Conservation (phyloP, 306 rosid species). For the Crotalaria pallida region DNA sequence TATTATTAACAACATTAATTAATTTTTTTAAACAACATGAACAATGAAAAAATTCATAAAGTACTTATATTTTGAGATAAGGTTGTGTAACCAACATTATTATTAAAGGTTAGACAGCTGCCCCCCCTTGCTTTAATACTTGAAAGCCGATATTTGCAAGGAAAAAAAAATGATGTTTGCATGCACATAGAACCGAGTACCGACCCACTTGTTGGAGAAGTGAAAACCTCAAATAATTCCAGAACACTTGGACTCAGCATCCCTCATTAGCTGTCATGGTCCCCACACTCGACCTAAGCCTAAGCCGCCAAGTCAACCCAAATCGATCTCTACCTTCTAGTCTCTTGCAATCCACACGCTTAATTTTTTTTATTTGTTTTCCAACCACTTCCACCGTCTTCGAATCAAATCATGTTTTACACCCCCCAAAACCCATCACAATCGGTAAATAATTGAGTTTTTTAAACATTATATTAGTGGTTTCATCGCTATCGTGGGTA, state of each 20-base stretch:
- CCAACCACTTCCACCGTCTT: slow-evolving; percentile 25
- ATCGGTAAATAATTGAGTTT: too few species aligned
- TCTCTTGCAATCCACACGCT: not conserved
- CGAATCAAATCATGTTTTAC: too few species aligned
- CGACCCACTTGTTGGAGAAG: not conserved
- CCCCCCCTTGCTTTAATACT: slow-evolving; percentile 6
- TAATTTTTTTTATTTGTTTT: not conserved
- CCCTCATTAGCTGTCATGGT: slow-evolving; percentile 32
- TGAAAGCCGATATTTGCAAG: not conserved
- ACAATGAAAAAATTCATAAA: too few species aligned
- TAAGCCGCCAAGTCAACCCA: slow-evolving; percentile 26
- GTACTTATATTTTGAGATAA: too few species aligned
- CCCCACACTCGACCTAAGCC: slow-evolving; percentile 19
- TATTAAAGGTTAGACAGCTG: slow-evolving; percentile 10
- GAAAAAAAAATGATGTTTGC: too few species aligned
- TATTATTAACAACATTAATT: too few species aligned
- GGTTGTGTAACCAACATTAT: too few species aligned
- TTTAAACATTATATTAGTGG: too few species aligned
- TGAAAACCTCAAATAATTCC: slow-evolving; percentile 5
- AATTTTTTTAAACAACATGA: too few species aligned
- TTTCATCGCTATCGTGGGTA: too few species aligned
- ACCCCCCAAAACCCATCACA: not conserved
- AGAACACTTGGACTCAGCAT: slow-evolving; percentile 18
- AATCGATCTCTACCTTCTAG: not conserved
- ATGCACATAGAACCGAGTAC: not conserved